A percentile compares a stretch with the other conserved stretches of the same genome.
phyloP scores from a whole-genome alignment of 2,329 filamentous ascomycete species.

The Fonsecaea erecta region DNA sequence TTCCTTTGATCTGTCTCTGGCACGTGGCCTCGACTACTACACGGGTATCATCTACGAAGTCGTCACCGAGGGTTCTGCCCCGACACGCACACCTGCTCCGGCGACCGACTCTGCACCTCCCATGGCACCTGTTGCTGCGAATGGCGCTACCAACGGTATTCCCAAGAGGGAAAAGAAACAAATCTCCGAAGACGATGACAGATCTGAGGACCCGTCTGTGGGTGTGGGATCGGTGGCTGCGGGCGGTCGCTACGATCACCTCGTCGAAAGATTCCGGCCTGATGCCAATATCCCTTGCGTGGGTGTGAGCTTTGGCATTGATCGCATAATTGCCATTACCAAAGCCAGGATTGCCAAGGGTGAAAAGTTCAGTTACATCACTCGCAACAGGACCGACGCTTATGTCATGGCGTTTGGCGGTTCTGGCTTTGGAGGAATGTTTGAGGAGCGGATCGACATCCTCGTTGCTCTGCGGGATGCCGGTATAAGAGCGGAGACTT shows the following conservation, averaged over 20 bases:
- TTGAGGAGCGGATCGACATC: slow-evolving; percentile 83
- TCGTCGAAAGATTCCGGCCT: slow-evolving; percentile 91
- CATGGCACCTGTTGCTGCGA: slow-evolving; percentile 41
- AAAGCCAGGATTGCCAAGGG: slow-evolving; percentile 72
- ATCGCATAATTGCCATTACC: slow-evolving; percentile 91
- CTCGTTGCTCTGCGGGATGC: slow-evolving; percentile 79
- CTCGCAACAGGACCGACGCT: slow-evolving; percentile 67
- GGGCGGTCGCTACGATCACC: slow-evolving; percentile 87
- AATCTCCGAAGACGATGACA: slow-evolving; percentile 65
- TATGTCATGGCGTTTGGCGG: slow-evolving; percentile 95
- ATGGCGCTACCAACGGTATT: slow-evolving; percentile 52
- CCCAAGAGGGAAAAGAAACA: slow-evolving; percentile 54
- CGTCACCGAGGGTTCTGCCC: slow-evolving; percentile 77
- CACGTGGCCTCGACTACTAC: slow-evolving; percentile 90
- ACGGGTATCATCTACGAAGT: slow-evolving; percentile 91
- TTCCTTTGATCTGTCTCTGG: slow-evolving; percentile 87
- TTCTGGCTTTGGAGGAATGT: slow-evolving; percentile 77
- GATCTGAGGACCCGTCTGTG: slow-evolving; percentile 76
- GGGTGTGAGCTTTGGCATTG: slow-evolving; percentile 90
- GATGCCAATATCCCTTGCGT: slow-evolving; percentile 88
- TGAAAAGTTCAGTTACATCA: slow-evolving; percentile 55
- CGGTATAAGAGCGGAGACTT: slow-evolving; percentile 89
- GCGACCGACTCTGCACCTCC: slow-evolving; percentile 41
- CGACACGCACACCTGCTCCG: slow-evolving; percentile 58
- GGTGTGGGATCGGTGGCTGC: slow-evolving; percentile 88